These are phyloP conservation scores for Suillus bovinus DNA, from an alignment of 768 basidiomycete genomes.

Conservation along the genomic window DNA sequence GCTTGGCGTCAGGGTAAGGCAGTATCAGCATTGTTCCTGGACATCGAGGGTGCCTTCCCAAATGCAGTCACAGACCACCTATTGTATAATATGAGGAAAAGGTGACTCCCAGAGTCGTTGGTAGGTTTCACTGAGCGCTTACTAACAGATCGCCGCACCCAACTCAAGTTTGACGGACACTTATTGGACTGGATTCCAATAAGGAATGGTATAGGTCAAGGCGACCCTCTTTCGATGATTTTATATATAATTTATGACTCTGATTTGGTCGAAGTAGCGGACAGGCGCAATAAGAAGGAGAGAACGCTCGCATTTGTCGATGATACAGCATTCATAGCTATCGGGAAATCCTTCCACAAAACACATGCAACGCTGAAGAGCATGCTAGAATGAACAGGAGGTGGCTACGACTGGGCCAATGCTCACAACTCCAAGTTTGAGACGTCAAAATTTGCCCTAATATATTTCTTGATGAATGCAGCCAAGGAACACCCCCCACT, in stretches of 20 bases:
- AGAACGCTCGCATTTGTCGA: too few relatives aligned
- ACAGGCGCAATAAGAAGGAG: too few relatives aligned
- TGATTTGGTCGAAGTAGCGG: too few relatives aligned
- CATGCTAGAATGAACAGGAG: slow-evolving; percentile 25
- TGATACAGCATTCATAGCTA: too few relatives aligned
- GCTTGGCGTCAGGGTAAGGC: slow-evolving; percentile 38
- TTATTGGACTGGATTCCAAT: too few relatives aligned
- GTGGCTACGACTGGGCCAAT: slow-evolving; percentile 18
- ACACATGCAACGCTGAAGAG: slow-evolving; percentile 13
- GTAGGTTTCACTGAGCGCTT: background rate
- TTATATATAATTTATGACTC: too few relatives aligned
- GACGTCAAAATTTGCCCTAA: slow-evolving; percentile 21
- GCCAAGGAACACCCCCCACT: slow-evolving; percentile 5
- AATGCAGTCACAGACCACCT: slow-evolving; percentile 34
- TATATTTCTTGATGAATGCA: slow-evolving; percentile 10
- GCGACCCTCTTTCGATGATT: too few relatives aligned
- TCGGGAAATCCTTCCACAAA: too few relatives aligned
- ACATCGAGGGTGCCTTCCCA: slow-evolving; percentile 36
- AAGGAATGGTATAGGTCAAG: too few relatives aligned
- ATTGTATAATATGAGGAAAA: slow-evolving; percentile 27
- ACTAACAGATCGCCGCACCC: background rate
- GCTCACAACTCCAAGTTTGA: slow-evolving; percentile 26
- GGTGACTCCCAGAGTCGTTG: background rate
- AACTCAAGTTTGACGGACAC: too few relatives aligned
- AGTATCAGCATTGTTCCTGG: slow-evolving; percentile 24